These are phyloP conservation scores for Rubia peregrina DNA, from an alignment of 305 asterid species.

Conservation along the genomic window DNA sequence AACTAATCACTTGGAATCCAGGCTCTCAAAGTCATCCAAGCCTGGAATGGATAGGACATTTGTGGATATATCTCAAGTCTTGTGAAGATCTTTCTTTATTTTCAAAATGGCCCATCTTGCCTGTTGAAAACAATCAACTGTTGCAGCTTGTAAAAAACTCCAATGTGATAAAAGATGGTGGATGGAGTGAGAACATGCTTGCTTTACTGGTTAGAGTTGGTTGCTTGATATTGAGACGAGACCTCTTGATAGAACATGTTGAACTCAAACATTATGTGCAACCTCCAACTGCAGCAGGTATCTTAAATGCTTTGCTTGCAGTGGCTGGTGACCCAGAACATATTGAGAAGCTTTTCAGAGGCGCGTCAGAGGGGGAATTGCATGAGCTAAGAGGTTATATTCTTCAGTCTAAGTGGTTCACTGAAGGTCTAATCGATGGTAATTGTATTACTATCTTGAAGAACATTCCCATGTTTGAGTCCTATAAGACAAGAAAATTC, in stretches of 20 bases:
- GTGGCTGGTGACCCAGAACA: constrained; percentile 46
- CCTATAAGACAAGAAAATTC: constrained; percentile 75
- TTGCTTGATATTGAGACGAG: constrained; percentile 73
- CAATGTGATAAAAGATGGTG: constrained; percentile 81
- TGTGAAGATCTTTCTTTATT: constrained; percentile 86
- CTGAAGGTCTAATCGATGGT: constrained; percentile 46
- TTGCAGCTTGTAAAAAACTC: constrained; percentile 79
- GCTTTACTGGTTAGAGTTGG: constrained; percentile 66
- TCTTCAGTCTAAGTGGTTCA: constrained; percentile 95
- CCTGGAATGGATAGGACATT: constrained; percentile 66
- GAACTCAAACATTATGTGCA: constrained; percentile 72
- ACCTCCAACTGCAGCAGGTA: constrained; percentile 71
- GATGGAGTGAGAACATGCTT: constrained; percentile 95
- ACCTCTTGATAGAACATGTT: constrained; percentile 64
- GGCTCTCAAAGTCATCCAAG: constrained; percentile 70
- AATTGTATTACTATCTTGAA: constrained; percentile 55
- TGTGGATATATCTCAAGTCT: constrained; percentile 83
- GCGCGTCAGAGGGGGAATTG: constrained; percentile 71
- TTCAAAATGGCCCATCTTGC: constrained; percentile 91
- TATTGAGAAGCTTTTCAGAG: constrained; percentile 57
- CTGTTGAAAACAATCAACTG: constrained; percentile 65
- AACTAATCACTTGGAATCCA: constrained; percentile 77
- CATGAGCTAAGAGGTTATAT: constrained; percentile 85
- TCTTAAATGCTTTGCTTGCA: constrained; percentile 66
- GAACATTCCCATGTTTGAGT: constrained; percentile 92